A percentile compares a stretch with the other conserved stretches of the same genome.
Conservation (phyloP, 176 grass and related monocot genomes). For the Aegilops umbellulata region DNA sequence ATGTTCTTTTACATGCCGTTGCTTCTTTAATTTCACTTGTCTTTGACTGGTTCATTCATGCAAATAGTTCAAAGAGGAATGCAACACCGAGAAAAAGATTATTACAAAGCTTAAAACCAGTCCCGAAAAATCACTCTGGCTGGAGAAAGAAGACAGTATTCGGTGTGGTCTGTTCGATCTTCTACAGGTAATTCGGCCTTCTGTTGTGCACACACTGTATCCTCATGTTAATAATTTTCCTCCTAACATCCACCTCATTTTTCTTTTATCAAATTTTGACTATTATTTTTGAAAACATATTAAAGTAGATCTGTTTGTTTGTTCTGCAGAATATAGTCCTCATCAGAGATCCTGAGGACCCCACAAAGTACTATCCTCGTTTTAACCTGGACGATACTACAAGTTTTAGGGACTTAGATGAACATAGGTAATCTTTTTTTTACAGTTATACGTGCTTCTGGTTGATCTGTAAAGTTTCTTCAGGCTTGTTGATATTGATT, state of each 20-base stretch:
- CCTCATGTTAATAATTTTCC: constrained; percentile 2
- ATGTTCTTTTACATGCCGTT: neutral
- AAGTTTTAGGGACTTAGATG: constrained; percentile 90
- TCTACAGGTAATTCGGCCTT: constrained; percentile 62
- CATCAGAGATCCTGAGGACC: constrained; percentile 88
- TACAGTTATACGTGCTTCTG: neutral
- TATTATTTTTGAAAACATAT: constrained; percentile 10
- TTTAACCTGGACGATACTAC: constrained; percentile 96
- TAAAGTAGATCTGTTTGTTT: constrained; percentile 16
- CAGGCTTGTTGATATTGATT: constrained; percentile 13
- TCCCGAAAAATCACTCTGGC: constrained; percentile 80
- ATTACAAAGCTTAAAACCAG: constrained; percentile 74
- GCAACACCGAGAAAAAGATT: constrained; percentile 98
- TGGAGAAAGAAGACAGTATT: constrained; percentile 83
- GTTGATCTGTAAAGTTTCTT: constrained; percentile 7
- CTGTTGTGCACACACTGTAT: neutral
- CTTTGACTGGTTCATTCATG: constrained; percentile 11
- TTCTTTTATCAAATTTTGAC: neutral
- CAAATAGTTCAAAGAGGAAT: constrained; percentile 97
- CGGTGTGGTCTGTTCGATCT: constrained; percentile 72
- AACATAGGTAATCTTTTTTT: constrained; percentile 68
- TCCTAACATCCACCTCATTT: neutral
- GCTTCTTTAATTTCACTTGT: neutral
- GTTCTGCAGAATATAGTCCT: constrained; percentile 87
- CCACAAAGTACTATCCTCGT: constrained; percentile 86